Evolutionary conservation across 2,329 filamentous ascomycete species (phyloP).

Genomic region (Botrytis tulipae): DNA sequence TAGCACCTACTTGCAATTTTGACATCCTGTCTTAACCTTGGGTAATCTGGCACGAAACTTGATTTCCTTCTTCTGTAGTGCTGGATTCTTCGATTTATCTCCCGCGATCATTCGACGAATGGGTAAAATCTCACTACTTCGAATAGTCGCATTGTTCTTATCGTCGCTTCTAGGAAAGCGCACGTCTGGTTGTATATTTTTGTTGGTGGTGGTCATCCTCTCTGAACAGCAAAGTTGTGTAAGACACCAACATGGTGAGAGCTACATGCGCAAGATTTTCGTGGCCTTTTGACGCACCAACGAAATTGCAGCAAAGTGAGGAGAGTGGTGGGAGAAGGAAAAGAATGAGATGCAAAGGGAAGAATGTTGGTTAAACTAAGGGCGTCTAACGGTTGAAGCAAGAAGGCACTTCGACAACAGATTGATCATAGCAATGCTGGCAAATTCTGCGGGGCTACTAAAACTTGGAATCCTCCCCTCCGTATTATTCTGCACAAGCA

Average conservation of each 20-base stretch:
- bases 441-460: background rate
- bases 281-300: background rate
- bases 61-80: background rate
- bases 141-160: background rate
- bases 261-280: background rate
- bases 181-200: background rate
- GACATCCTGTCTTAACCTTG: slow-evolving; percentile 24
- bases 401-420: background rate
- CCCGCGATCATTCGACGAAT: background rate
- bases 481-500: background rate
- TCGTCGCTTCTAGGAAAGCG: background rate
- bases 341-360: background rate
- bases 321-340: background rate
- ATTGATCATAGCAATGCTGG: slow-evolving; percentile 10
- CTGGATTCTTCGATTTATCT: background rate
- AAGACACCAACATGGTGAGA: background rate
- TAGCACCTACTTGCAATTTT: slow-evolving; percentile 24
- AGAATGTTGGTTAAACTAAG: background rate
- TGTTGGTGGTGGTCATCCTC: slow-evolving; percentile 3
- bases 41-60: slow-evolving; percentile 17
- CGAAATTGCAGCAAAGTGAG: background rate
- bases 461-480: background rate
- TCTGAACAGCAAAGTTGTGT: background rate
- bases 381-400: background rate
- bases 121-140: too few species aligned